A percentile compares a stretch with the other conserved stretches of the same genome.
phyloP scores from a whole-genome alignment of 1,284 basidiomycete species.

The Tilletia caries region DNA sequence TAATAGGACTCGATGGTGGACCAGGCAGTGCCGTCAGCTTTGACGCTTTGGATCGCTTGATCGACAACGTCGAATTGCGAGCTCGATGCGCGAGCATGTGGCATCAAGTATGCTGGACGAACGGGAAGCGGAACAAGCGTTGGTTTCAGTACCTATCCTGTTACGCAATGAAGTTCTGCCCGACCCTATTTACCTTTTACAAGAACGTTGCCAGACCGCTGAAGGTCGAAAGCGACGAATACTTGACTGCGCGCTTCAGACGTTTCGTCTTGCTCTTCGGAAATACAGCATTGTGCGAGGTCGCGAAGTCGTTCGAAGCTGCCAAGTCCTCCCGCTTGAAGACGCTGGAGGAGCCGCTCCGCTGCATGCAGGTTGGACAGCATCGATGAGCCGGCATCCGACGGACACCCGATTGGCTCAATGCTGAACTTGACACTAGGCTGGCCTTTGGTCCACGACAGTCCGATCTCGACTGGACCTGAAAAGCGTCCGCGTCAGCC shows the following conservation, averaged over 20 bases:
- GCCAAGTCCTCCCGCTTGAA: not conserved
- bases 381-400: not conserved
- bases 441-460: not conserved
- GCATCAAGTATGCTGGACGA: not conserved
- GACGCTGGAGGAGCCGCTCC: not conserved
- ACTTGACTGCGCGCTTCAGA: constrained; percentile 2
- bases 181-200: not conserved
- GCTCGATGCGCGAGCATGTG: not conserved
- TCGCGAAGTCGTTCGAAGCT: not conserved
- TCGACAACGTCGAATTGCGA: not conserved
- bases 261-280: not conserved
- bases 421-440: not conserved
- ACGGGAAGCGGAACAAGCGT: not conserved
- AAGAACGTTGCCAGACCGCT: not conserved
- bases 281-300: not conserved
- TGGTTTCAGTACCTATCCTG: too few species aligned
- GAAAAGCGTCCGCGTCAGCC: too few species aligned
- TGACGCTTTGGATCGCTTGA: not conserved
- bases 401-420: not conserved
- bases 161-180: too few species aligned
- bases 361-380: not conserved
- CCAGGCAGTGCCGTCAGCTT: not conserved
- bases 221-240: constrained; percentile 2
- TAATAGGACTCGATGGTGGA: not conserved
- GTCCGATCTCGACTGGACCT: constrained; percentile 7